Base-by-base conservation (phyloP, 192 early-diverging fungal species). In the Dissophora globulifera region DNA sequence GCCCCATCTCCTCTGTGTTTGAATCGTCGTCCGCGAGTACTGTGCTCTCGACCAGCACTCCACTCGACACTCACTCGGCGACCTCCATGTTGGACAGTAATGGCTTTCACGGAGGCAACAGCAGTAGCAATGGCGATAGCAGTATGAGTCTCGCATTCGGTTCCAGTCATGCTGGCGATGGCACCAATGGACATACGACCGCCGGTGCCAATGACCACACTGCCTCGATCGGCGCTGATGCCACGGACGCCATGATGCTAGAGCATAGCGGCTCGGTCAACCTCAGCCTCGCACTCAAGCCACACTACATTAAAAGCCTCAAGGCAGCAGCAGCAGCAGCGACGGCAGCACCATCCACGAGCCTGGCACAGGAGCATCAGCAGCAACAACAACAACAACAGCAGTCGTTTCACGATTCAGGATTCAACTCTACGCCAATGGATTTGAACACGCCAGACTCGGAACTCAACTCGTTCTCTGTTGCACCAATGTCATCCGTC, bases 271-370 rank as follows among this genome's bases (percentile, higher is more conserved):
- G 52, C n/a, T 3, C 42, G 1, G 55, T 60, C 11, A 69, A 62
- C 32, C 59, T 71, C 10, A 46, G 50, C 26, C 43, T 62, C 23
- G 69, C 69, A 13, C 60, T 71, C 10, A 71, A 71, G 33, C 69
- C 69, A 15, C 43, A 61, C 20, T 71, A 62, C 22, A 62, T 71
- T 32, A 71, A 62, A 25, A 60, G 60, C 9, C 52, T 71, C 33
- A 71, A 71, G 32, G 46, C 45, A 11, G 43, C 65, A 47, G 38
- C 55, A 13, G 33, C 38, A 20, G 26, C 61, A 26, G 50, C 49
- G 16, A 17, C 61, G 15, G 47, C 58, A 20, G 10, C 47, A 20
- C 19, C 43, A 23, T 32, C 43, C 23, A 15, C 69, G 31, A 30
- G 30, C 4, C 49, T 40, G 1, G 15, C 43, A 23, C 1, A 22